Evolutionary conservation across 495 filamentous ascomycete genomes (phyloP).

Genomic region (Aspergillus bertholletiae): DNA sequence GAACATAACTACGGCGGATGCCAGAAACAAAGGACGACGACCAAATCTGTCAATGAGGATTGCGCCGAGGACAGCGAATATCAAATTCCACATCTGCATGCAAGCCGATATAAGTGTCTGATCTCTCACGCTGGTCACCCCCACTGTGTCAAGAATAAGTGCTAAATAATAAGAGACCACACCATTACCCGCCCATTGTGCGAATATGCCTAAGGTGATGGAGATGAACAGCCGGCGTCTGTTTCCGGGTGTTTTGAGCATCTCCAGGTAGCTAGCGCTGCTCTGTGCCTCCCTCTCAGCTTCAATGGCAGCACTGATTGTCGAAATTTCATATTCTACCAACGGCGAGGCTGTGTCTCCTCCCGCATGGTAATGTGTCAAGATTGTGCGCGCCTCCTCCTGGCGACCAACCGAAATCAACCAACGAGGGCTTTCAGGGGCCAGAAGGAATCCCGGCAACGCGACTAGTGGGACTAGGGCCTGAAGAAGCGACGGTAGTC

Average conservation of each 20-base stretch:
- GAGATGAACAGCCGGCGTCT: slow-evolving; percentile 56
- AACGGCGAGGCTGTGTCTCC: slow-evolving; percentile 18
- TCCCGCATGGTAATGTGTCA: slow-evolving; percentile 28
- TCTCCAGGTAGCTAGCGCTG: slow-evolving; percentile 42
- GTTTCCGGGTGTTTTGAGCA: slow-evolving; percentile 65
- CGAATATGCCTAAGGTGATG: slow-evolving; percentile 61
- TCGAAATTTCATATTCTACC: slow-evolving; percentile 21
- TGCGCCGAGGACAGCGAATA: slow-evolving; percentile 51
- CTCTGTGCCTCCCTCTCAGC: slow-evolving; percentile 25
- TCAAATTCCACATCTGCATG: slow-evolving; percentile 35
- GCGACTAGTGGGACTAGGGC: slow-evolving; percentile 40
- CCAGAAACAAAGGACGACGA: slow-evolving; percentile 53
- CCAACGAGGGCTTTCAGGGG: slow-evolving; percentile 45
- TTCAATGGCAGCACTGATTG: slow-evolving; percentile 21
- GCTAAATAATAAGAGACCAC: slow-evolving; percentile 61
- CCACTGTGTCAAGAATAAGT: slow-evolving; percentile 51
- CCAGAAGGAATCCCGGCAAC: slow-evolving; percentile 34
- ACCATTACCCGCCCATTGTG: slow-evolving; percentile 65
- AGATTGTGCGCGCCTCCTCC: slow-evolving; percentile 32
- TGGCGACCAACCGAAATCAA: slow-evolving; percentile 29
- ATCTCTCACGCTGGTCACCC: slow-evolving; percentile 42
- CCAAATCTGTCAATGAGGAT: slow-evolving; percentile 53
- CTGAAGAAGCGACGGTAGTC: slow-evolving; percentile 50
- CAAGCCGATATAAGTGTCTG: slow-evolving; percentile 35
- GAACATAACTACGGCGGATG: slow-evolving; percentile 53